Percentiles rank a stretch among this genome's conserved stretches.
Evolutionary conservation across 1,284 basidiomycete species (phyloP).

Genomic region (Puccinia polysora): DNA sequence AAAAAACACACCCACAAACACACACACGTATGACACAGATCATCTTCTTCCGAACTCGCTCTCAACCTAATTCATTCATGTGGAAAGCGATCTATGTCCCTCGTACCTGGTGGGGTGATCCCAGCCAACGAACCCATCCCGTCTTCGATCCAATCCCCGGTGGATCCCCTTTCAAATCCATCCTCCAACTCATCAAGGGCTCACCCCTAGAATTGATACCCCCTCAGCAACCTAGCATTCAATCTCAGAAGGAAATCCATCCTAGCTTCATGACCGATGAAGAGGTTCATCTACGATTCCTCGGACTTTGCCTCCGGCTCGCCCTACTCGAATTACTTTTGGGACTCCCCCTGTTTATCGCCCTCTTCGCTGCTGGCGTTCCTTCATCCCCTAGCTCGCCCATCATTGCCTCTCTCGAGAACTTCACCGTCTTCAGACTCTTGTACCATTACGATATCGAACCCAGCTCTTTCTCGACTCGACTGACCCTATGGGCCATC

Average conservation of each 20-base stretch:
- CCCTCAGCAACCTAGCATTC: neutral
- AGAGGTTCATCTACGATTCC: constrained; percentile 34
- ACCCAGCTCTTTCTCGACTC: neutral
- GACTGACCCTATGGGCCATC: constrained; percentile 10
- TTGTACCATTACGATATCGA: constrained; percentile 22
- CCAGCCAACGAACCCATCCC: constrained; percentile 1
- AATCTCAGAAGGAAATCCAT: neutral
- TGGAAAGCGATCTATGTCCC: constrained; percentile 32
- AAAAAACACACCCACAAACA: too few species aligned
- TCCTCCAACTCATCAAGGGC: neutral
- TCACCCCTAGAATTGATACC: neutral
- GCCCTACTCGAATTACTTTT: constrained; percentile 14
- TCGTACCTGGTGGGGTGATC: constrained; percentile 33
- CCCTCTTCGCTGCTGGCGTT: constrained; percentile 17
- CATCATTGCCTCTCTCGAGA: neutral
- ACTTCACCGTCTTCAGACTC: constrained; percentile 23
- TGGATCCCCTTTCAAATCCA: constrained; percentile 16
- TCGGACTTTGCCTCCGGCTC: constrained; percentile 25
- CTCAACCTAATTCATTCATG: neutral
- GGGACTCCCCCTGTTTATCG: constrained; percentile 8
- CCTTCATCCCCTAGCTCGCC: neutral
- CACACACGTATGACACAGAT: too few species aligned
- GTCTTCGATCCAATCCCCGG: constrained; percentile 12
- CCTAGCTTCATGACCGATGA: constrained; percentile 13
- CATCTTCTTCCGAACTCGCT: constrained; percentile 16